Percentiles rank a stretch among this genome's conserved stretches.
These are phyloP conservation scores for Pelargonium fulgidum DNA, from an alignment of 441 rosid genomes.

Conservation along the genomic window DNA sequence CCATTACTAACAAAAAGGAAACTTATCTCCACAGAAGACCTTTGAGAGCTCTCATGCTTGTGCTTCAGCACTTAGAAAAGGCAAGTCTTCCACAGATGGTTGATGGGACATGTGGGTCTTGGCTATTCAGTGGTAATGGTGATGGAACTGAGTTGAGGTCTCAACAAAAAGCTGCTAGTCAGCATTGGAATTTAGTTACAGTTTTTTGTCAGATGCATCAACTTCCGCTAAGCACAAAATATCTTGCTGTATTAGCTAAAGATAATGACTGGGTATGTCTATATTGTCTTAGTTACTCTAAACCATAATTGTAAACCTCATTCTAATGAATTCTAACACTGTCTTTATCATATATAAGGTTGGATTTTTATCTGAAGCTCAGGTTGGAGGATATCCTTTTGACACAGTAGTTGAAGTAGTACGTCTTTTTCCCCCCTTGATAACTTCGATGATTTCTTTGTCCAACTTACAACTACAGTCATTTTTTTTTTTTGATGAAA, in stretches of 20 bases:
- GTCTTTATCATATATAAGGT: constrained; percentile 49
- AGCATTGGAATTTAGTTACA: constrained; percentile 86
- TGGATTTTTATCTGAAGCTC: constrained; percentile 96
- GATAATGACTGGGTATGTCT: constrained; percentile 96
- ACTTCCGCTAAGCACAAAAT: constrained; percentile 86
- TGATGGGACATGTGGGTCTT: constrained; percentile 84
- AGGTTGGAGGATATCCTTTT: constrained; percentile 87
- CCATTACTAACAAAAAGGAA: constrained; percentile 40
- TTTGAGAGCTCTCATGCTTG: constrained; percentile 63
- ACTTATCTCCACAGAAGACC: constrained; percentile 34
- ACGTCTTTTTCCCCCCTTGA: constrained; percentile 28
- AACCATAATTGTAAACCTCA: constrained; percentile 1
- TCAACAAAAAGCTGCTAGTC: constrained; percentile 86
- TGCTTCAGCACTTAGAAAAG: constrained; percentile 88
- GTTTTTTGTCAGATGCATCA: constrained; percentile 90
- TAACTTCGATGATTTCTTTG: constrained; percentile 11
- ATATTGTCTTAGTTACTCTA: constrained; percentile 23
- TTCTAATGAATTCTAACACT: constrained; percentile 27
- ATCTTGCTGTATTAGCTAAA: constrained; percentile 85
- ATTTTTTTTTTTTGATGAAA: constrained; percentile 4
- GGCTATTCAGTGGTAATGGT: constrained; percentile 86
- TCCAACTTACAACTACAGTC: neutral
- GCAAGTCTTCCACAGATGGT: constrained; percentile 71
- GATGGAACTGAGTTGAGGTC: constrained; percentile 83
- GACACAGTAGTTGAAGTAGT: constrained; percentile 78